Evolutionary conservation across 768 basidiomycete species (phyloP).

Genomic region (Porphyrellus cyaneotinctus): DNA sequence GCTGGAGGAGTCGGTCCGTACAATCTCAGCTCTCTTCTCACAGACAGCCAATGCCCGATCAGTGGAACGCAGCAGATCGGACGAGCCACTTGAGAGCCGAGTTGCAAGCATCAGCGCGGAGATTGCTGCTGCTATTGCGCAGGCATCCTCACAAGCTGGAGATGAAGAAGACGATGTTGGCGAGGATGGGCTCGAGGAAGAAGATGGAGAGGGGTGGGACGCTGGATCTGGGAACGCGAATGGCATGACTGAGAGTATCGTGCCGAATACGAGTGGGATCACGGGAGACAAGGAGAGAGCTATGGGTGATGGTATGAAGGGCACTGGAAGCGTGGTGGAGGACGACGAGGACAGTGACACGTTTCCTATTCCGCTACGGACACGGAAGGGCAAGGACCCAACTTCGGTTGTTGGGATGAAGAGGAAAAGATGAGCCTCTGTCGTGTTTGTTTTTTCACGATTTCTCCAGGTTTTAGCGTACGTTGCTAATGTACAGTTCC

Average conservation of each 20-base stretch:
- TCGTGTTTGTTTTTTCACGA: not conserved
- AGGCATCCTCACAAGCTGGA: slow-evolving; percentile 60
- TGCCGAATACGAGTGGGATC: slow-evolving; percentile 62
- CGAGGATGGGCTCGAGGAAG: slow-evolving; percentile 37
- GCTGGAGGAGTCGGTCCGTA: slow-evolving; percentile 68
- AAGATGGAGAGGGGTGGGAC: slow-evolving; percentile 38
- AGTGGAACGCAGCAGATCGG: slow-evolving; percentile 29
- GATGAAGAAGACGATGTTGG: slow-evolving; percentile 51
- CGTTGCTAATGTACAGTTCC: slow-evolving; percentile 14
- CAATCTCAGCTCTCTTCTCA: slow-evolving; percentile 64
- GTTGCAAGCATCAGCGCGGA: slow-evolving; percentile 79
- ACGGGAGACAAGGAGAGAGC: slow-evolving; percentile 36
- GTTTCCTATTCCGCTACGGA: slow-evolving; percentile 69
- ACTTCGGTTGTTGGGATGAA: slow-evolving; percentile 49
- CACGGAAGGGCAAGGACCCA: slow-evolving; percentile 58
- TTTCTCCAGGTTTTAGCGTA: slow-evolving; percentile 8
- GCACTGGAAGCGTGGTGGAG: slow-evolving; percentile 37
- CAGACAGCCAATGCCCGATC: slow-evolving; percentile 42
- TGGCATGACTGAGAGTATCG: slow-evolving; percentile 45
- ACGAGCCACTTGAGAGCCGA: slow-evolving; percentile 52
- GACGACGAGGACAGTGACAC: slow-evolving; percentile 68
- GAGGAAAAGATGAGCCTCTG: slow-evolving; percentile 58
- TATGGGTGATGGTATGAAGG: slow-evolving; percentile 8
- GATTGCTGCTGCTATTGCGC: slow-evolving; percentile 75
- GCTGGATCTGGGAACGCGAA: slow-evolving; percentile 51